phyloP scores from a whole-genome alignment of 768 basidiomycete genomes.

The Tulasnella sp. region DNA sequence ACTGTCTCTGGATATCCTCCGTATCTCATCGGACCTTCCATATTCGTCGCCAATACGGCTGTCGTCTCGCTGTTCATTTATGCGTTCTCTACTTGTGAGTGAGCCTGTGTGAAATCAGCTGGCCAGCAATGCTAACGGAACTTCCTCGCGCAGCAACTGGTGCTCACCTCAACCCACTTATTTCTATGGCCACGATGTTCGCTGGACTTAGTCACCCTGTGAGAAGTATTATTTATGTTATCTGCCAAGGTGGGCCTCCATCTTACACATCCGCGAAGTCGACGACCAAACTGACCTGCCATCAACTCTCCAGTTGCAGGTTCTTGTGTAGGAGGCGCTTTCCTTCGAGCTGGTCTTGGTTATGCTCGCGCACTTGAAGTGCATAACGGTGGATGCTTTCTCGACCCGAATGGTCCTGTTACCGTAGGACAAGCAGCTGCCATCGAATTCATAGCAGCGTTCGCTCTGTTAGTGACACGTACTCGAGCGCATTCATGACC shows the following conservation, averaged over 20 bases:
- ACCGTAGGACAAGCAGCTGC: slow-evolving; percentile 25
- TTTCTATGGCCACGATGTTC: slow-evolving; percentile 28
- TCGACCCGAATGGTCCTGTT: slow-evolving; percentile 27
- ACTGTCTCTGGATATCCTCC: slow-evolving; percentile 23
- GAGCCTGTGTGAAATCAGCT: background rate
- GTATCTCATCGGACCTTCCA: slow-evolving; percentile 13
- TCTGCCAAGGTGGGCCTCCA: slow-evolving; percentile 2
- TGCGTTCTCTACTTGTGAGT: slow-evolving; percentile 24
- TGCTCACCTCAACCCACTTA: slow-evolving; percentile 26
- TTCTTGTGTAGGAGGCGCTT: slow-evolving; percentile 23
- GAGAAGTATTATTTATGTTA: slow-evolving; percentile 25
- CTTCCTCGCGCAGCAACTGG: slow-evolving; percentile 1
- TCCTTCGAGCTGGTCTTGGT: slow-evolving; percentile 25
- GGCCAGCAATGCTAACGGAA: background rate
- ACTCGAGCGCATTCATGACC: background rate
- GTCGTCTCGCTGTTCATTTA: slow-evolving; percentile 27
- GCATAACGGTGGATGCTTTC: slow-evolving; percentile 28
- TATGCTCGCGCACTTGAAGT: slow-evolving; percentile 2
- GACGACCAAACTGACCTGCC: background rate
- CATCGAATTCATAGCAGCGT: slow-evolving; percentile 30
- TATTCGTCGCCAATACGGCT: slow-evolving; percentile 25
- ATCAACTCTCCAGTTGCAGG: slow-evolving; percentile 5
- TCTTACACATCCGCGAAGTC: background rate
- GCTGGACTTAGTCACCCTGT: slow-evolving; percentile 24
- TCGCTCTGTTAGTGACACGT: slow-evolving; percentile 13